These are phyloP conservation scores for Pachysandra terminalis DNA, from an alignment of 164 flowering plant species.

Conservation along the genomic window DNA sequence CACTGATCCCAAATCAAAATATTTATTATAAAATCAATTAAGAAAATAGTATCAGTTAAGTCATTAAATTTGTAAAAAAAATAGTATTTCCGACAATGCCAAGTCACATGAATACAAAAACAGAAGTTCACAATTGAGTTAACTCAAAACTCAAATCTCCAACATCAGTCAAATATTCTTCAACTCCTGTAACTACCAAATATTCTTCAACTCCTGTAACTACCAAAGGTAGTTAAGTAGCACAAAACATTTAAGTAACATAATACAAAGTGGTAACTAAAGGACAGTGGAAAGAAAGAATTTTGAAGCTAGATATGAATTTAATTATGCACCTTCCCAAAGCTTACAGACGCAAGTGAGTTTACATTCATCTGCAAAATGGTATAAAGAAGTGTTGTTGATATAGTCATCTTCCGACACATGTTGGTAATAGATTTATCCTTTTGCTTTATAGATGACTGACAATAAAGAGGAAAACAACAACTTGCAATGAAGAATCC, in stretches of 20 bases:
- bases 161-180: no score
- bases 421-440: slow-evolving; percentile 28
- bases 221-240: not conserved
- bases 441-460: slow-evolving; percentile 40
- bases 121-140: no score
- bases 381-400: slow-evolving; percentile 11
- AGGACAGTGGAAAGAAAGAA: no score
- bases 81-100: no score
- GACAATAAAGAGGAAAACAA: not conserved
- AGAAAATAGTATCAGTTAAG: no score
- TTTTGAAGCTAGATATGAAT: no score
- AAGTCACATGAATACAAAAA: no score
- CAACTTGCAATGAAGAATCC: not conserved
- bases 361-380: slow-evolving; percentile 16
- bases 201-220: not conserved
- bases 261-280: not conserved
- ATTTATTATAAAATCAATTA: no score
- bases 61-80: no score
- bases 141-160: no score
- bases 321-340: slow-evolving; percentile 7
- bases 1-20: no score
- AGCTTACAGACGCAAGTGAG: slow-evolving; percentile 12
- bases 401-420: slow-evolving; percentile 65
- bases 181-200: no score
- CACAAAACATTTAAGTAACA: not conserved